Conservation (phyloP, 805 yeast genomes). For the Metschnikowia orientalis region DNA sequence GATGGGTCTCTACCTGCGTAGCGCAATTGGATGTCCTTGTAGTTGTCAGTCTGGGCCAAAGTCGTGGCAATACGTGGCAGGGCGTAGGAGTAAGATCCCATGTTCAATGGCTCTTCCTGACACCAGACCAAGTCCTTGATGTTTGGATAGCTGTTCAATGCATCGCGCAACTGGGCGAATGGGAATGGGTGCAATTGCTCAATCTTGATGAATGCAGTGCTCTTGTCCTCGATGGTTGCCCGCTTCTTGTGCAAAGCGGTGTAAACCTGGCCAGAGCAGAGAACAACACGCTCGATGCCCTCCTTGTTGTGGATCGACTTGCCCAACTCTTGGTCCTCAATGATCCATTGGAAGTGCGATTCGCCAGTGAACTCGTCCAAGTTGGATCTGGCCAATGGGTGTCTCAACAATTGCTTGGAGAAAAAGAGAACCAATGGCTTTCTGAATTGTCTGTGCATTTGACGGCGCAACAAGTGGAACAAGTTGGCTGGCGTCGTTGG, state of each 20-base stretch:
- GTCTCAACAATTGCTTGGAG: slow-evolving; percentile 88
- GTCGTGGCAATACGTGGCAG: slow-evolving; percentile 80
- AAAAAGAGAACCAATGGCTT: slow-evolving; percentile 82
- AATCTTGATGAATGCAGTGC: slow-evolving; percentile 81
- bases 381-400: slow-evolving; percentile 86
- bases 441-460: slow-evolving; percentile 98
- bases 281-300: slow-evolving; percentile 81
- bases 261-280: slow-evolving; percentile 91
- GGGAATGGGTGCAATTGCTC: slow-evolving; percentile 99
- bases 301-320: slow-evolving; percentile 69
- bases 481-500: slow-evolving; percentile 97
- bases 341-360: slow-evolving; percentile 90
- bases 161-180: slow-evolving; percentile 84
- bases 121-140: slow-evolving; percentile 89
- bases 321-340: slow-evolving; percentile 87
- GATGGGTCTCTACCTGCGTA: slow-evolving; percentile 98
- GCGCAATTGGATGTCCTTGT: slow-evolving; percentile 57
- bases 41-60: slow-evolving; percentile 67
- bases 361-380: slow-evolving; percentile 85
- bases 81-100: slow-evolving; percentile 82
- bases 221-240: slow-evolving; percentile 66
- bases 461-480: slow-evolving; percentile 97
- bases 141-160: slow-evolving; percentile 74
- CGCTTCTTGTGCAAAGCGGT: slow-evolving; percentile 90
- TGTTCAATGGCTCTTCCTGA: slow-evolving; percentile 98